Base-by-base conservation (phyloP, 176 grass and related monocot species). In the Stipa capillata region DNA sequence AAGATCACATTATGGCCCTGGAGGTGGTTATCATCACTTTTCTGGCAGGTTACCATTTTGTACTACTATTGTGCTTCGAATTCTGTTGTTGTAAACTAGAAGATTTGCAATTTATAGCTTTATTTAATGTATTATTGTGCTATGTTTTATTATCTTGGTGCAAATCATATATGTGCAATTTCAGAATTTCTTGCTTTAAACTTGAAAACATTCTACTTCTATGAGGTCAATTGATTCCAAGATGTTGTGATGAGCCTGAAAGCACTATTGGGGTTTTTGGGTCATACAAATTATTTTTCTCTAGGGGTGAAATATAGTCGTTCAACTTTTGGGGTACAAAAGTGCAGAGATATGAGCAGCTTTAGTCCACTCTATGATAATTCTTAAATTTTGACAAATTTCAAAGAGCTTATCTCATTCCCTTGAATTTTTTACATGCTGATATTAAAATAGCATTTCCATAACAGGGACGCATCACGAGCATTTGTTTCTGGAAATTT, bases 401-500 rank as follows among this genome's bases (percentile, higher is more conserved):
- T 72, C 12, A 49, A 48, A 62, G 11, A 56, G 34, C n/a, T 18
- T 42, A 29, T 29, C 67, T 37, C 64, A 39, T 77, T 60, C 33
- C 44, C 35, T 74, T 12, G 67, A 3, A n/a, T n/a, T n/a, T 49
- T 79, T 71, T 14, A 20, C 24, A 44, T 89, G 41, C 65, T 82
- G 25, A 74, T 90, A 53, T 65, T 74, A 47, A n/a, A 76, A 75
- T 37, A 39, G 5, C 72, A 82, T 39, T 87, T 35, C 51, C 8
- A 53, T 69, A 65, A 48, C 86, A 98, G 96, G 83, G 96, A 98
- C 68, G 96, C 96, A 72, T 94, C 96, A 57, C 84, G 90, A 34
- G 92, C 96, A 57, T 98, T 93, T 65, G 87, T 94, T 83, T 98
- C 92, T 39, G 96, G 96, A 85, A n/a, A 98, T 59, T 98, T 98